Conservation (phyloP, 129 eudicot genomes). For the Logfia minima region DNA sequence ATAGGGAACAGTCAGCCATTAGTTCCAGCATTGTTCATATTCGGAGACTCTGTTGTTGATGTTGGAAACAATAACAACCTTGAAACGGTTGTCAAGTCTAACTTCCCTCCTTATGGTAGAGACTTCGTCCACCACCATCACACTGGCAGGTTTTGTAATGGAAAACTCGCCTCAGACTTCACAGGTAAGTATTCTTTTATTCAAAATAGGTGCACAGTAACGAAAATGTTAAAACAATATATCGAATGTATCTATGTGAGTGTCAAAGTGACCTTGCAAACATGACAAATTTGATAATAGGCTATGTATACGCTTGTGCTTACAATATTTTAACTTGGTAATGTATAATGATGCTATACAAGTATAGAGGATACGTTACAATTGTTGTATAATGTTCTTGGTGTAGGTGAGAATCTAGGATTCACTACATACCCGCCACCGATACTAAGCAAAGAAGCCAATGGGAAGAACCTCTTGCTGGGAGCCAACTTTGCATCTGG, state of each 20-base stretch:
- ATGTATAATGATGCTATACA: too few relatives aligned
- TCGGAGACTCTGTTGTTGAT: conserved; percentile 87
- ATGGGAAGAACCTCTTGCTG: conserved; percentile 56
- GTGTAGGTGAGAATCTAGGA: conserved; percentile 29
- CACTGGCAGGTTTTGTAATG: conserved; percentile 88
- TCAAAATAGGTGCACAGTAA: too few relatives aligned
- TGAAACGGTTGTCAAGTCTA: conserved; percentile 67
- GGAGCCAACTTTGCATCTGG: conserved; percentile 97
- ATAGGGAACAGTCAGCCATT: conserved; percentile 55
- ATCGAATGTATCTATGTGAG: neutral
- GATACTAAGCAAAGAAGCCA: conserved; percentile 71
- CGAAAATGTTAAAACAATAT: too few relatives aligned
- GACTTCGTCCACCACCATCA: conserved; percentile 51
- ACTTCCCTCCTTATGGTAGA: conserved; percentile 91
- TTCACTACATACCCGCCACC: conserved; percentile 74
- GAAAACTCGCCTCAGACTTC: conserved; percentile 88
- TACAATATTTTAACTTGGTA: too few relatives aligned
- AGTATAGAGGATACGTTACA: neutral
- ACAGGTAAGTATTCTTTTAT: conserved; percentile 48
- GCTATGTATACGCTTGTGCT: neutral
- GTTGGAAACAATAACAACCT: conserved; percentile 86
- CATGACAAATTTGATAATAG: neutral
- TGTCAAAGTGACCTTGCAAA: neutral
- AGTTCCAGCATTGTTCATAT: conserved; percentile 78
- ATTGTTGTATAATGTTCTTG: neutral